phyloP scores from a whole-genome alignment of 2,329 filamentous ascomycete species.

The Ascochyta rabiei region DNA sequence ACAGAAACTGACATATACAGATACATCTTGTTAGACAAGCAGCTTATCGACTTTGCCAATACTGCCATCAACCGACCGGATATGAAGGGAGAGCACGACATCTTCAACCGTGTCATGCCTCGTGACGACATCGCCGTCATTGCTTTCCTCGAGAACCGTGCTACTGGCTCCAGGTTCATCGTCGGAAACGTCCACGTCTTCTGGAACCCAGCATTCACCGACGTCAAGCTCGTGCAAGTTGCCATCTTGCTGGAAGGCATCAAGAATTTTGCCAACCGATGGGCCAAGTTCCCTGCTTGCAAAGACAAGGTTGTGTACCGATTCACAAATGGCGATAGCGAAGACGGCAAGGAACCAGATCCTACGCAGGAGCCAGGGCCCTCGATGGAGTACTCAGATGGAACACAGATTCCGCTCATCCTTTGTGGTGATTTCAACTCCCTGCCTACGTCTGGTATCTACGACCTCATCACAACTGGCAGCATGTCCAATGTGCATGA shows the following conservation, averaged over 20 bases:
- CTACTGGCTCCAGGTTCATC: constrained; percentile 88
- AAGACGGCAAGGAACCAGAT: constrained; percentile 58
- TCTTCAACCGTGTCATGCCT: constrained; percentile 98
- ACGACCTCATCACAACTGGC: constrained; percentile 85
- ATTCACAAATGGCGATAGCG: constrained; percentile 54
- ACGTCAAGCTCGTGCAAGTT: constrained; percentile 96
- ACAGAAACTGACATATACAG: constrained; percentile 28
- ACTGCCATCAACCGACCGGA: constrained; percentile 93
- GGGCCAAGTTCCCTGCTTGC: constrained; percentile 76
- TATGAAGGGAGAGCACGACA: constrained; percentile 96
- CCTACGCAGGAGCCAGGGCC: constrained; percentile 71
- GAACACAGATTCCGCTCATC: constrained; percentile 86
- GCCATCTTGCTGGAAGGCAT: constrained; percentile 94
- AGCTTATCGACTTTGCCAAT: constrained; percentile 88
- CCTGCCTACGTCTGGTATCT: constrained; percentile 82
- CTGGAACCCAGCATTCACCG: constrained; percentile 88
- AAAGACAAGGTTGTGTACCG: constrained; percentile 73
- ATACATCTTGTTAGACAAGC: constrained; percentile 91
- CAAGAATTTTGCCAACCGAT: constrained; percentile 83
- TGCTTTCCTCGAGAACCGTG: constrained; percentile 88
- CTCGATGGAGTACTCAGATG: constrained; percentile 84
- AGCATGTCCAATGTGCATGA: constrained; percentile 77
- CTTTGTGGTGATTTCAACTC: constrained; percentile 98
- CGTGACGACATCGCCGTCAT: constrained; percentile 96
- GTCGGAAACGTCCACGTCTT: constrained; percentile 93